Percentiles rank a stretch among this genome's conserved stretches.
phyloP scores from a whole-genome alignment of 441 rosid species.

The Mallotus repandus region DNA sequence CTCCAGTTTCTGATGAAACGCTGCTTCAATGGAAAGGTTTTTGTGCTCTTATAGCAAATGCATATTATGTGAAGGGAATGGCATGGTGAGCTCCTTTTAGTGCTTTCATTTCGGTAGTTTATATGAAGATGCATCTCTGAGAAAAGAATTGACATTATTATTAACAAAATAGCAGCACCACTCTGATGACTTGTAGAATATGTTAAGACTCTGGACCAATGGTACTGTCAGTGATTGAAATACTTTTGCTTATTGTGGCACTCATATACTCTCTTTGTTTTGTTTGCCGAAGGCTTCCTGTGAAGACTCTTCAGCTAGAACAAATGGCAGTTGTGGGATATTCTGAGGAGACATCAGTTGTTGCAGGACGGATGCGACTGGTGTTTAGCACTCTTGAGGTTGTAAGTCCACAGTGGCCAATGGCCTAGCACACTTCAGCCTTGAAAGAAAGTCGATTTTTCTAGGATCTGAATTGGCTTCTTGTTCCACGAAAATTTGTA shows the following conservation, averaged over 20 bases:
- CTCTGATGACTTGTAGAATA: too few species aligned
- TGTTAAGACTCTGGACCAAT: too few species aligned
- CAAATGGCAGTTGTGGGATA: constrained; percentile 82
- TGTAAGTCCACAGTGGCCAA: constrained; percentile 95
- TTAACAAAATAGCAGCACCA: too few species aligned
- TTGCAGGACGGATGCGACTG: constrained; percentile 83
- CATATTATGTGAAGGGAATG: constrained; percentile 77
- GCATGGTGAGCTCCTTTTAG: constrained; percentile 65
- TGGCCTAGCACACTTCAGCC: constrained; percentile 37
- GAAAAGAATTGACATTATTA: neutral
- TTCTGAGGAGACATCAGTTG: constrained; percentile 87
- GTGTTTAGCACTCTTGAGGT: constrained; percentile 93
- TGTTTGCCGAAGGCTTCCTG: constrained; percentile 67
- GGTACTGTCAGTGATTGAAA: neutral
- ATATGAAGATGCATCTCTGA: neutral
- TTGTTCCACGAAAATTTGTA: neutral
- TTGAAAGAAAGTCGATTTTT: neutral
- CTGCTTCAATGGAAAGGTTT: constrained; percentile 78
- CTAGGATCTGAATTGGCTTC: neutral
- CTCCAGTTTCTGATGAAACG: constrained; percentile 62
- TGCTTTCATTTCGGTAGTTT: constrained; percentile 1
- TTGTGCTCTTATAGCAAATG: constrained; percentile 88
- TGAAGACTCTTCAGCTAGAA: constrained; percentile 90
- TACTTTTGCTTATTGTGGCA: neutral
- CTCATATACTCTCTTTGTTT: neutral